Conservation (phyloP, 352 stramenopile species). For the Stramenopiles sp. region DNA sequence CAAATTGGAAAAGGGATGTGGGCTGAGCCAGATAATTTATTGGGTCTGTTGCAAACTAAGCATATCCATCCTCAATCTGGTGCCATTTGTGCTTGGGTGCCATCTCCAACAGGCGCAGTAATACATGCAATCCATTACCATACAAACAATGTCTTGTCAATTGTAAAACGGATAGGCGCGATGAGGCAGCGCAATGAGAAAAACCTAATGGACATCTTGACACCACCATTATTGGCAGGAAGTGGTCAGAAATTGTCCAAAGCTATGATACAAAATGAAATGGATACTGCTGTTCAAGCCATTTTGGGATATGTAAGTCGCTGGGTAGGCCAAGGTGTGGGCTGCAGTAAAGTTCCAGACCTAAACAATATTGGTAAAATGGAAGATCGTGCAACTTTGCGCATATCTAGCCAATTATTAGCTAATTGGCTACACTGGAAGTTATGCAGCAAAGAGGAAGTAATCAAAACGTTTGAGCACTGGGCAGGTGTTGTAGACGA, state of each 20-base stretch:
- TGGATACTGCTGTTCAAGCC: conserved; percentile 20
- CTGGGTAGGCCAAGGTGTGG: conserved; percentile 24
- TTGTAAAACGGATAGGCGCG: conserved; percentile 21
- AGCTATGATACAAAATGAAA: conserved; percentile 17
- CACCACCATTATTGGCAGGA: conserved; percentile 18
- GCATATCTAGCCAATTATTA: conserved; percentile 24
- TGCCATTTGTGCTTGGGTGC: conserved; percentile 24
- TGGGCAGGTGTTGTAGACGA: not conserved
- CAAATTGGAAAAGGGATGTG: conserved; percentile 30
- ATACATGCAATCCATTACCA: conserved; percentile 28
- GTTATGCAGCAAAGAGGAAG: not conserved
- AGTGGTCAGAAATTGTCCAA: conserved; percentile 13
- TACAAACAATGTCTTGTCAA: conserved; percentile 21
- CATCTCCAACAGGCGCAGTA: conserved; percentile 21
- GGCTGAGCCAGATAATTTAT: conserved; percentile 25
- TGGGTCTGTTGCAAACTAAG: conserved; percentile 23
- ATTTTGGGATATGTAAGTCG: conserved; percentile 25
- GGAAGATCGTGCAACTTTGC: conserved; percentile 25
- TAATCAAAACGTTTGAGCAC: not conserved
- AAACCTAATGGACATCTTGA: conserved; percentile 23
- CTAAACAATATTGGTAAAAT: conserved; percentile 25
- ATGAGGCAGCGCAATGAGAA: not conserved
- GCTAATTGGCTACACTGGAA: conserved; percentile 20
- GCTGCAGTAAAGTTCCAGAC: conserved; percentile 25
- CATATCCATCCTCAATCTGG: conserved; percentile 20